phyloP scores from a whole-genome alignment of 1,284 basidiomycete species.

The Wolfiporia cocos region DNA sequence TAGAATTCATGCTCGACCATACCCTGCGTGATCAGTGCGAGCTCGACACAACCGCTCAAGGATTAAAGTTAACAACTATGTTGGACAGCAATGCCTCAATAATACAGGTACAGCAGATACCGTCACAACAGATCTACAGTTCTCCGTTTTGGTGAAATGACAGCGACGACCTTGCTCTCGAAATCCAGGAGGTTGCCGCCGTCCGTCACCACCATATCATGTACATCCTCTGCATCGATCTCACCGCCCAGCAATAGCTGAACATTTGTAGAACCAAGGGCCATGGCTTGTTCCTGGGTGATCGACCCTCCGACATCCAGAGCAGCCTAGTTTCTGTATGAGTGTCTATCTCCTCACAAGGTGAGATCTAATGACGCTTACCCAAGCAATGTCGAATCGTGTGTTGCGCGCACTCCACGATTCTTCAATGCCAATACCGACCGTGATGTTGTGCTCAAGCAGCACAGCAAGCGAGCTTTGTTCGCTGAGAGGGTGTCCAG shows the following conservation, averaged over 20 bases:
- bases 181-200: slow-evolving; percentile 28
- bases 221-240: slow-evolving; percentile 4
- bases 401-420: slow-evolving; percentile 54
- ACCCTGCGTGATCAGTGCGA: too few relatives aligned
- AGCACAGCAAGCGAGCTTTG: slow-evolving; percentile 63
- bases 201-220: slow-evolving; percentile 41
- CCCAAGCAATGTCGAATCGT: slow-evolving; percentile 58
- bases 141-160: slow-evolving; percentile 30
- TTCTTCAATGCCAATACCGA: slow-evolving; percentile 59
- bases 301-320: slow-evolving; percentile 32
- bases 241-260: slow-evolving; percentile 45
- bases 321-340: slow-evolving; percentile 24
- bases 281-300: slow-evolving; percentile 47
- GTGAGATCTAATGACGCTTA: too few relatives aligned
- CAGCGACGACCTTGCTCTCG: slow-evolving; percentile 41
- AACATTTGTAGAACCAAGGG: slow-evolving; percentile 55
- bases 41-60: too few relatives aligned
- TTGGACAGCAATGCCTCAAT: too few relatives aligned
- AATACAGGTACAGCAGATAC: neutral
- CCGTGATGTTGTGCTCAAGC: slow-evolving; percentile 60
- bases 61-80: too few relatives aligned
- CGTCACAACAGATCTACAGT: slow-evolving; percentile 19
- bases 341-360: too few relatives aligned
- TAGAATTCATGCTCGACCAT: too few relatives aligned
- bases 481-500: slow-evolving; percentile 70